These are phyloP conservation scores for Nothophaeocryptopus gaeumannii DNA, from an alignment of 2,329 filamentous ascomycete species.

Conservation along the genomic window DNA sequence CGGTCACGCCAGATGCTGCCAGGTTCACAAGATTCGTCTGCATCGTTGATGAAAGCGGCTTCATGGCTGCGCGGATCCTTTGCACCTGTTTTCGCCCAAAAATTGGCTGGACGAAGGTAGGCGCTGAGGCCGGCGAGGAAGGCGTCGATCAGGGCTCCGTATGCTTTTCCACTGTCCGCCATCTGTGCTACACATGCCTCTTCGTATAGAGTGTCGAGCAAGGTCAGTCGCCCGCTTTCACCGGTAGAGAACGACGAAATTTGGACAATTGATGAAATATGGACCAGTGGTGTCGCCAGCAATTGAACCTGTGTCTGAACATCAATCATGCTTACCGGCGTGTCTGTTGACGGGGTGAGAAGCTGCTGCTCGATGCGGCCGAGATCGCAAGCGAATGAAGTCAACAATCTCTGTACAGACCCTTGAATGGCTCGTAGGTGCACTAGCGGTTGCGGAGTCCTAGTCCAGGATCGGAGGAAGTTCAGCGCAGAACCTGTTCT, in stretches of 20 bases:
- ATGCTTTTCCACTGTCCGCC: conserved; percentile 60
- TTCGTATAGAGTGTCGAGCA: conserved; percentile 75
- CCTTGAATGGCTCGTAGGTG: conserved; percentile 68
- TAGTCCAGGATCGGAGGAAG: conserved; percentile 50
- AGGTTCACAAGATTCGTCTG: conserved; percentile 53
- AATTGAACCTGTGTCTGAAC: conserved; percentile 58
- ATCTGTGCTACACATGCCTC: conserved; percentile 68
- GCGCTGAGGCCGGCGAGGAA: conserved; percentile 80
- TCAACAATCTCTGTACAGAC: conserved; percentile 57
- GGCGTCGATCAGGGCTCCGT: conserved; percentile 62
- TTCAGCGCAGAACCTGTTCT: conserved; percentile 49
- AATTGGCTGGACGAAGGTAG: conserved; percentile 74
- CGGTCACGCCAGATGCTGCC: conserved; percentile 73
- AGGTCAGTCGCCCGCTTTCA: conserved; percentile 58
- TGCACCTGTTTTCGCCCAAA: conserved; percentile 77
- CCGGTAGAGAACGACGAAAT: conserved; percentile 37
- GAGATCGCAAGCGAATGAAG: conserved; percentile 57
- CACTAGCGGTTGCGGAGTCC: conserved; percentile 34
- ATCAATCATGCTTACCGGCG: conserved; percentile 64
- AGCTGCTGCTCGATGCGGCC: conserved; percentile 60
- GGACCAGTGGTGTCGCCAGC: conserved; percentile 55
- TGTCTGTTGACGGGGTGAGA: conserved; percentile 52
- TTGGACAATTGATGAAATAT: conserved; percentile 62
- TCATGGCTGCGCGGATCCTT: conserved; percentile 34
- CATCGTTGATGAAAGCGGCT: conserved; percentile 73